Conservation (phyloP, 306 rosid species). For the Gynostemma pentaphyllum region DNA sequence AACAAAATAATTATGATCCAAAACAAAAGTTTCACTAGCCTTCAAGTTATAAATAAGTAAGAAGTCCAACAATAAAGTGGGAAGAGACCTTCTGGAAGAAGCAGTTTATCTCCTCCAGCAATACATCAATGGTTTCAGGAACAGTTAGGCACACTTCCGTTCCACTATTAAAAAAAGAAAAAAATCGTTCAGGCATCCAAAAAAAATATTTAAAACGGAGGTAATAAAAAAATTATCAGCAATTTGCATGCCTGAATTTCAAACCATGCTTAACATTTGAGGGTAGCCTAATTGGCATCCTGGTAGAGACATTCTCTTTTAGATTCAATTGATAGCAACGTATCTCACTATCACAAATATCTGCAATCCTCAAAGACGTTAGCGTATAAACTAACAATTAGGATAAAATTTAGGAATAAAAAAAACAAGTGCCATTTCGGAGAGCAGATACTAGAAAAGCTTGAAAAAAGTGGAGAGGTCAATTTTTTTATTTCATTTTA, state of each 20-base stretch:
- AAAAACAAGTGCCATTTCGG: background rate
- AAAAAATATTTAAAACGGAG: background rate
- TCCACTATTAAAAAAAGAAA: slow-evolving; percentile 43
- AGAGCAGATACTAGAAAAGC: background rate
- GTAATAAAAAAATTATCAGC: background rate
- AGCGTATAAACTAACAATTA: background rate
- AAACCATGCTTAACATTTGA: slow-evolving; percentile 54
- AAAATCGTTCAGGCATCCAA: background rate
- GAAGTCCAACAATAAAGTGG: slow-evolving; percentile 7
- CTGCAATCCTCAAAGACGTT: slow-evolving; percentile 31
- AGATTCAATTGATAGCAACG: slow-evolving; percentile 36
- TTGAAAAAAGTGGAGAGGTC: background rate
- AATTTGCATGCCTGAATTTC: slow-evolving; percentile 60
- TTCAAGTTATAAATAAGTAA: background rate
- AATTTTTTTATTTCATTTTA: background rate
- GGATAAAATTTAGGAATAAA: background rate
- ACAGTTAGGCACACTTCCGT: slow-evolving; percentile 58
- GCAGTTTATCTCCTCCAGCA: slow-evolving; percentile 38
- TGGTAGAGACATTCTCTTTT: slow-evolving; percentile 38
- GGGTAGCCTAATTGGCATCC: slow-evolving; percentile 43
- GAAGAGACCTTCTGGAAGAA: slow-evolving; percentile 56
- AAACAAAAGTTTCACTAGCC: slow-evolving; percentile 5
- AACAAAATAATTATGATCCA: background rate
- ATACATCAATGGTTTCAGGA: slow-evolving; percentile 33
- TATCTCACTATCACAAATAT: slow-evolving; percentile 40